These are phyloP conservation scores for Trichoderma atroviride DNA, from an alignment of 2,329 filamentous ascomycete species.

Conservation along the genomic window DNA sequence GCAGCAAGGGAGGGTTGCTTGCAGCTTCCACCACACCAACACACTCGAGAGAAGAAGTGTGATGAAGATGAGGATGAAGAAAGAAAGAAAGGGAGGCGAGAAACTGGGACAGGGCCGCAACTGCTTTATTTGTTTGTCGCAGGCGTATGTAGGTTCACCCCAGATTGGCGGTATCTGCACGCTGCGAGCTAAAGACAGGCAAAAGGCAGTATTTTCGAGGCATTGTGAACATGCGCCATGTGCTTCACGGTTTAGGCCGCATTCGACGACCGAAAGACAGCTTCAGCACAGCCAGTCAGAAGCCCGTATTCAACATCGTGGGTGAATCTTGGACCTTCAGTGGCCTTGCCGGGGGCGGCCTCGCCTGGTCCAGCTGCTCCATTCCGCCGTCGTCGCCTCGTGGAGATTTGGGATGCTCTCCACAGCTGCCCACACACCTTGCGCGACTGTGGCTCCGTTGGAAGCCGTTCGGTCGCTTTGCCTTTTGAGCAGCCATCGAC, in stretches of 20 bases:
- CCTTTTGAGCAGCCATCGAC: not conserved
- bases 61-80: slow-evolving; percentile 17
- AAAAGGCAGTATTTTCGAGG: slow-evolving; percentile 15
- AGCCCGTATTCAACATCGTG: slow-evolving; percentile 26
- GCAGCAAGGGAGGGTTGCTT: slow-evolving; percentile 2
- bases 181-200: slow-evolving; percentile 4
- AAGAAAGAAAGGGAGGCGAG: not conserved
- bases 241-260: slow-evolving; percentile 27
- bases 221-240: slow-evolving; percentile 12
- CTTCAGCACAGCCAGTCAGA: slow-evolving; percentile 30
- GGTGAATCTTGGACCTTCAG: slow-evolving; percentile 28
- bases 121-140: slow-evolving; percentile 19
- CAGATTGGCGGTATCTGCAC: not conserved
- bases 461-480: not conserved
- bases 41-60: slow-evolving; percentile 1
- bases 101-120: slow-evolving; percentile 1
- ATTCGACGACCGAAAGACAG: slow-evolving; percentile 28
- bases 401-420: slow-evolving; percentile 7
- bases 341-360: slow-evolving; percentile 12
- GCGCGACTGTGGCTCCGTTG: slow-evolving; percentile 1
- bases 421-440: slow-evolving; percentile 20
- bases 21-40: slow-evolving; percentile 18
- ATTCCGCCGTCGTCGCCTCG: slow-evolving; percentile 17
- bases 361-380: slow-evolving; percentile 20
- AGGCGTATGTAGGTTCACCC: not conserved